Evolutionary conservation across 805 yeast species (phyloP), one percentile per base, ranked within the genome.

Genomic region (Ogataea philodendri): DNA sequence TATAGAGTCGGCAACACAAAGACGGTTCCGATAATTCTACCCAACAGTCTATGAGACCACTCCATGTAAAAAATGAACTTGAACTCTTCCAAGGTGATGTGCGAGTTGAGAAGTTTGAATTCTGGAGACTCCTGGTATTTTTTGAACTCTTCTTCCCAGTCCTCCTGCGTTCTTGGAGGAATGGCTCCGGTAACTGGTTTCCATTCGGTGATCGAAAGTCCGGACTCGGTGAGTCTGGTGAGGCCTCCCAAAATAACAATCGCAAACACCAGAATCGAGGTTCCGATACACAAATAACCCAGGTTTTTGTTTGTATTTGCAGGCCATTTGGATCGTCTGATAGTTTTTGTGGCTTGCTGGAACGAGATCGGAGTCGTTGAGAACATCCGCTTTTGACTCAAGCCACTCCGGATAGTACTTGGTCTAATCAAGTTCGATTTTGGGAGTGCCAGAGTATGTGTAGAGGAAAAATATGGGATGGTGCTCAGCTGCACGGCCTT

Each of bases 141-240:
- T 17, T 59, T 67, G 54, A 93, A 93, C 58, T 90, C 97, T 15
- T 52, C 74, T 49, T 76, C 80, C 98, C 98, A 93, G 43, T 93
- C 89, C 32, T 65, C 64, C 51, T 86, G 79, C 41, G 65, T 76
- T 52, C 84, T 55, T 0, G 98, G 98, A 2, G 99, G 99, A 9
- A 93, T 61, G 2, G 94, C 66, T 30, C 99, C 99, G 0, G 98
- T 87, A 17, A 93, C 88, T 1, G 99, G 99, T 59, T 81, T 86
- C 99, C 99, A 93, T 57, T 93, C 98, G 1, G 97, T 93, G 58
- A 93, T 93, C 30, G 95, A 84, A 29, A 93, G 68, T 0, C 98
- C 99, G 0, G 96, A 85, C 56, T 93, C 99, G 0, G 98, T 93
- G 28, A 93, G 70, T 52, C 99, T 74, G 0, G 98, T 93, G 29